Conservation (phyloP, 352 stramenopile genomes). For the Pythium dissotocum region DNA sequence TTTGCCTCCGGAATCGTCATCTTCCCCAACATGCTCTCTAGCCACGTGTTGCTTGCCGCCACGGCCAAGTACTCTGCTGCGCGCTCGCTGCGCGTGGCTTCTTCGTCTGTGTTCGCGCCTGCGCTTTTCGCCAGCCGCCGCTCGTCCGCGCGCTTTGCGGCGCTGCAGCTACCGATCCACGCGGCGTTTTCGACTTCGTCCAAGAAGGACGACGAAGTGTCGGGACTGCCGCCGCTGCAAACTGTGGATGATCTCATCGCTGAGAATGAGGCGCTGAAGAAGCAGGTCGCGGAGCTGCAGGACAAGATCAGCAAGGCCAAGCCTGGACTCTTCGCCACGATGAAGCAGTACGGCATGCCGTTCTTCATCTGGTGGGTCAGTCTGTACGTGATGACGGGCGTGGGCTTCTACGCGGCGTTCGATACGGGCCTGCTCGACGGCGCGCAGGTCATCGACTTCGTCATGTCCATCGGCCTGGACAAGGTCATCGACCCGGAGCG, state of each 20-base stretch:
- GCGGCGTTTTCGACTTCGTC: conserved; percentile 50
- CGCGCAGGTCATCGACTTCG: conserved; percentile 80
- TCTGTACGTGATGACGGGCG: conserved; percentile 69
- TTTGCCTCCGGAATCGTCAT: background rate
- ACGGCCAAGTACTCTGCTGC: conserved; percentile 7
- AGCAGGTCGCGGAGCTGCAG: conserved; percentile 64
- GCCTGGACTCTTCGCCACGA: conserved; percentile 68
- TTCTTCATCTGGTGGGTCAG: conserved; percentile 85
- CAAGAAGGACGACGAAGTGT: conserved; percentile 34
- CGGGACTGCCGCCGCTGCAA: conserved; percentile 40
- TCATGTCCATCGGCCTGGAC: conserved; percentile 82
- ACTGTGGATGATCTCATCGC: conserved; percentile 74
- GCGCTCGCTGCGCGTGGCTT: conserved; percentile 28
- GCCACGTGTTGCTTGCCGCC: conserved; percentile 20
- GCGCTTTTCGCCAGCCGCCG: conserved; percentile 25
- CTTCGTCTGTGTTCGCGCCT: conserved; percentile 19
- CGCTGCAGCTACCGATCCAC: conserved; percentile 39
- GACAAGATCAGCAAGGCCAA: conserved; percentile 59
- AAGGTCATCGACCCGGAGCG: conserved; percentile 67
- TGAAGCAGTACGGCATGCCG: conserved; percentile 85
- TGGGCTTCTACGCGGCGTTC: conserved; percentile 80
- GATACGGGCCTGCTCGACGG: conserved; percentile 69
- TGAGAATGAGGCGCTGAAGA: conserved; percentile 75
- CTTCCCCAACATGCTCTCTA: conserved; percentile 25
- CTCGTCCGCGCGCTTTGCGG: background rate